A percentile compares a stretch with the other conserved stretches of the same genome.
Conservation (phyloP, 176 grass and related monocot species). For the Thalia dealbata region DNA sequence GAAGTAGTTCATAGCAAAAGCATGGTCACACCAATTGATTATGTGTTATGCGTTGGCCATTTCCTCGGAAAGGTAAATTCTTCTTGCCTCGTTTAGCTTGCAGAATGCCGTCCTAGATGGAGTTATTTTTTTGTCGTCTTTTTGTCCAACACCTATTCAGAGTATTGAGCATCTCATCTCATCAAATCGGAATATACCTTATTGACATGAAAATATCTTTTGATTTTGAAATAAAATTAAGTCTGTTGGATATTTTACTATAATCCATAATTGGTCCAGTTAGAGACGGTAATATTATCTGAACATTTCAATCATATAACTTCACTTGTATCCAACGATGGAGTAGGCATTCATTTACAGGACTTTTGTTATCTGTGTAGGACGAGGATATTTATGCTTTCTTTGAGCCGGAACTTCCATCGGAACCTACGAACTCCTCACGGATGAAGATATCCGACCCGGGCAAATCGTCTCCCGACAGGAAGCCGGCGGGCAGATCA, state of each 20-base stretch:
- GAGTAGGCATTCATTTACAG: neutral
- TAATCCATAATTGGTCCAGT: too few species aligned
- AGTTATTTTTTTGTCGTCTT: too few species aligned
- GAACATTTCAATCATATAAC: too few species aligned
- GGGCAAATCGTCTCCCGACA: slow-evolving; percentile 33
- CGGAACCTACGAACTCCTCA: slow-evolving; percentile 39
- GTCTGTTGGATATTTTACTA: too few species aligned
- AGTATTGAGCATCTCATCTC: too few species aligned
- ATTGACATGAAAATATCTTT: too few species aligned
- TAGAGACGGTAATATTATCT: too few species aligned
- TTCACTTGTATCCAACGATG: too few species aligned
- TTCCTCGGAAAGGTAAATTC: slow-evolving; percentile 92
- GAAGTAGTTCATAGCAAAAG: slow-evolving; percentile 97
- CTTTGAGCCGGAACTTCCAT: slow-evolving; percentile 89
- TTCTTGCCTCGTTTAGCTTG: neutral
- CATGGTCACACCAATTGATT: slow-evolving; percentile 95
- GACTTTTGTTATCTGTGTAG: slow-evolving; percentile 29
- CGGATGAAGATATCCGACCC: slow-evolving; percentile 55
- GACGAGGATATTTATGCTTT: slow-evolving; percentile 98
- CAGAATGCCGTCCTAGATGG: neutral
- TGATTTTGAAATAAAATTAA: too few species aligned
- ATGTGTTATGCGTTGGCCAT: slow-evolving; percentile 88
- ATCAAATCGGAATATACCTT: too few species aligned
- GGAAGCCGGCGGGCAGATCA: slow-evolving; percentile 36
- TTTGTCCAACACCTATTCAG: too few species aligned